Conservation (phyloP, 805 yeast genomes). For the Cyberlindnera maclurae region DNA sequence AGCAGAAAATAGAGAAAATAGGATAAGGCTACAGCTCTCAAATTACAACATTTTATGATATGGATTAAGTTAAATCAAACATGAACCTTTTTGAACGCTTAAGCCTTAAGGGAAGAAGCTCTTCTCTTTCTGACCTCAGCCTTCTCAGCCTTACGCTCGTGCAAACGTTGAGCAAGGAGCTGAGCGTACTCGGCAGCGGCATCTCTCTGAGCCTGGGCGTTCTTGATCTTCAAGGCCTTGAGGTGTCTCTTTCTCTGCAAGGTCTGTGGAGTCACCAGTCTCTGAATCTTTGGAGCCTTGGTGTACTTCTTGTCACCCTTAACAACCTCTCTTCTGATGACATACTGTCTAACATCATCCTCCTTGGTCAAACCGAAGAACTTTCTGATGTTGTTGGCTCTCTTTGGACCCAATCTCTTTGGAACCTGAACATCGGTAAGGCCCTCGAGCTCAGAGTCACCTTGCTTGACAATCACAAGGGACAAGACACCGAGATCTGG, state of each 20-base stretch:
- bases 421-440: slow-evolving; percentile 91
- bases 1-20: neutral
- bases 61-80: slow-evolving; percentile 3
- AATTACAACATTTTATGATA: slow-evolving; percentile 9
- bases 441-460: slow-evolving; percentile 94
- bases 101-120: slow-evolving; percentile 97
- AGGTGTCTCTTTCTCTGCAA: slow-evolving; percentile 98
- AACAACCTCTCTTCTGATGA: slow-evolving; percentile 95
- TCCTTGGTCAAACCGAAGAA: slow-evolving; percentile 96
- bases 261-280: slow-evolving; percentile 98
- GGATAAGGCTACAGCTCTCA: neutral
- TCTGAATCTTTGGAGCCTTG: slow-evolving; percentile 99
- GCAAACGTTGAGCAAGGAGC: slow-evolving; percentile 95
- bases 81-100: slow-evolving; percentile 20
- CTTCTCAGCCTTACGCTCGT: slow-evolving; percentile 96
- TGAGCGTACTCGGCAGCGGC: slow-evolving; percentile 99
- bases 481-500: slow-evolving; percentile 95
- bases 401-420: slow-evolving; percentile 99
- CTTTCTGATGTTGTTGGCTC: slow-evolving; percentile 99
- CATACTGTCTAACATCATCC: slow-evolving; percentile 63
- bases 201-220: slow-evolving; percentile 98
- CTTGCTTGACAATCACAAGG: slow-evolving; percentile 91
- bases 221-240: slow-evolving; percentile 86
- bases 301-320: slow-evolving; percentile 98
- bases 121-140: slow-evolving; percentile 99